Percentiles rank a stretch among this genome's conserved stretches.
Evolutionary conservation across 768 basidiomycete genomes (phyloP).

Genomic region (Pisolithus albus): DNA sequence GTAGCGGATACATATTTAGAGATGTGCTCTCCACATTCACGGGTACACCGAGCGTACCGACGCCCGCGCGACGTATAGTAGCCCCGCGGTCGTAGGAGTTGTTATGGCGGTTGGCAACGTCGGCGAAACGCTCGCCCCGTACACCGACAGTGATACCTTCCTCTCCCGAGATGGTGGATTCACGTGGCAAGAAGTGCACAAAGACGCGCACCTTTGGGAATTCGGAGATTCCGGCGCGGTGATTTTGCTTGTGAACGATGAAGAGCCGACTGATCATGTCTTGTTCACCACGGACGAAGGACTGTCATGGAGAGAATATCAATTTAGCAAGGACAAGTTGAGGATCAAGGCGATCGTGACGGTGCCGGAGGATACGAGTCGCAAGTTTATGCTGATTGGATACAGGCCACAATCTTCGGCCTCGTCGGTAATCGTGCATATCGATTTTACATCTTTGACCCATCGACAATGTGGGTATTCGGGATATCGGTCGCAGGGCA

Average conservation of each 20-base stretch:
- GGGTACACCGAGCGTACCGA: slow-evolving; percentile 93
- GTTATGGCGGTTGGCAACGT: slow-evolving; percentile 97
- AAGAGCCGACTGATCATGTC: slow-evolving; percentile 84
- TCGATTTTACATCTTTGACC: slow-evolving; percentile 84
- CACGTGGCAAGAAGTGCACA: slow-evolving; percentile 98
- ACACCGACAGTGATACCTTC: slow-evolving; percentile 91
- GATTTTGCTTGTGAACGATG: slow-evolving; percentile 91
- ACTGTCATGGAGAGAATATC: slow-evolving; percentile 78
- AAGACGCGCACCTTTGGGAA: slow-evolving; percentile 96
- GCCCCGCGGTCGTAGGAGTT: slow-evolving; percentile 84
- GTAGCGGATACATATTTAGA: slow-evolving; percentile 35
- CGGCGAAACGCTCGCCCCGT: slow-evolving; percentile 72
- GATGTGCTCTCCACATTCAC: slow-evolving; percentile 84
- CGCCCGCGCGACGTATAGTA: slow-evolving; percentile 88
- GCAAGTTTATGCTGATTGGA: slow-evolving; percentile 85
- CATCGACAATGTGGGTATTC: slow-evolving; percentile 59
- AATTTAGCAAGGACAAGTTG: slow-evolving; percentile 66
- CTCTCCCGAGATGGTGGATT: slow-evolving; percentile 94
- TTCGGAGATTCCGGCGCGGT: slow-evolving; percentile 97
- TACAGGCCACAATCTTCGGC: slow-evolving; percentile 38
- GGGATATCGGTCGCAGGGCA: background rate
- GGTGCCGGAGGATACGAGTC: slow-evolving; percentile 83
- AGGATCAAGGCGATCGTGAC: slow-evolving; percentile 76
- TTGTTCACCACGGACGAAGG: slow-evolving; percentile 91
- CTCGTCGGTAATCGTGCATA: slow-evolving; percentile 55